phyloP scores from a whole-genome alignment of 1,284 basidiomycete genomes.

The Pholiota adiposa region DNA sequence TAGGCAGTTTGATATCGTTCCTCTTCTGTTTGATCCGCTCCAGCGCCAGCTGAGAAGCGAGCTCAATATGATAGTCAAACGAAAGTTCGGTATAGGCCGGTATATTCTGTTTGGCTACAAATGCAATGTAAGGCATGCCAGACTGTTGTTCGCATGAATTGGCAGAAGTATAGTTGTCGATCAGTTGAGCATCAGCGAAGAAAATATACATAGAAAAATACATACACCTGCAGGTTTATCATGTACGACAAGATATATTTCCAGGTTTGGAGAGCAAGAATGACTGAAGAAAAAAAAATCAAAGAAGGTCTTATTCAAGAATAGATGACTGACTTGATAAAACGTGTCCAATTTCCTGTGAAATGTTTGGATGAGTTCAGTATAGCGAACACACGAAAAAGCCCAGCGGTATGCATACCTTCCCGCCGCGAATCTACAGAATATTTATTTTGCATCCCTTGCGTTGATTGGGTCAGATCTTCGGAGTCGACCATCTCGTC shows the following conservation, averaged over 20 bases:
- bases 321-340: constrained; percentile 58
- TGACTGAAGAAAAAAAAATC: constrained; percentile 51
- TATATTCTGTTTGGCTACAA: constrained; percentile 54
- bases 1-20: not conserved
- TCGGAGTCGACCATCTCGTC: constrained; percentile 40
- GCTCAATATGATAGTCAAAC: constrained; percentile 62
- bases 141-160: too few relatives aligned
- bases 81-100: constrained; percentile 57
- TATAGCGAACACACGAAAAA: too few relatives aligned
- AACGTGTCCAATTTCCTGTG: constrained; percentile 74
- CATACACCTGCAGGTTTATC: constrained; percentile 61
- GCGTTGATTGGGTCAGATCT: constrained; percentile 14
- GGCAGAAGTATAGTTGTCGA: too few relatives aligned
- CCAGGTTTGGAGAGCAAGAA: constrained; percentile 64
- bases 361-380: too few relatives aligned
- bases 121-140: constrained; percentile 64
- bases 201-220: constrained; percentile 3
- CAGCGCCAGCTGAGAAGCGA: constrained; percentile 10
- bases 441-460: constrained; percentile 26
- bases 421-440: constrained; percentile 52
- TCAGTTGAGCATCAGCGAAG: not conserved
- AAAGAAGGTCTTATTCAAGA: not conserved
- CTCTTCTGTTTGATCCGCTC: constrained; percentile 2
- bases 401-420: too few relatives aligned
- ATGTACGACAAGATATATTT: constrained; percentile 60